Conservation (phyloP, 2,329 filamentous ascomycete genomes). For the Chaetomiaceae sp. region DNA sequence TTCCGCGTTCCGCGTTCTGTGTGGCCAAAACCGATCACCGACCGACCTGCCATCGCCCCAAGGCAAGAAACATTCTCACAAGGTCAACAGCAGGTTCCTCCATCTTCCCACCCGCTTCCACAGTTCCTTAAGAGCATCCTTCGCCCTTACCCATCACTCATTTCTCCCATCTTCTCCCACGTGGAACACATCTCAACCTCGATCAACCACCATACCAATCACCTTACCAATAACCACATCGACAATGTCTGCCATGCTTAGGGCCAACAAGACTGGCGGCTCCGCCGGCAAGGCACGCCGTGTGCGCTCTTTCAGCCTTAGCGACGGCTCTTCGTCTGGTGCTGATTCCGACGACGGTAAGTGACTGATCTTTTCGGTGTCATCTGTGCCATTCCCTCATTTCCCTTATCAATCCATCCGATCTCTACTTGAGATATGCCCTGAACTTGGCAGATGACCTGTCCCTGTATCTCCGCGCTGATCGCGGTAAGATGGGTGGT, state of each 20-base stretch:
- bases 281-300: constrained; percentile 1
- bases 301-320: constrained; percentile 11
- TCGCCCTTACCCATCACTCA: neutral
- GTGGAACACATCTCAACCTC: neutral
- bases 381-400: neutral
- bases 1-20: neutral
- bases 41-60: neutral
- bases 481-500: too few species aligned
- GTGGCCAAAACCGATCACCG: neutral
- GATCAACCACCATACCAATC: neutral
- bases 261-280: constrained; percentile 4
- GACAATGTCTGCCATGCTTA: constrained; percentile 14
- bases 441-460: neutral
- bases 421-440: too few species aligned
- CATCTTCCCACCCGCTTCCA: neutral
- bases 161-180: neutral
- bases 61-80: constrained; percentile 3
- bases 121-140: constrained; percentile 1
- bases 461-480: too few species aligned
- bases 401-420: neutral
- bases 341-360: constrained; percentile 8
- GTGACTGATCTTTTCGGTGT: neutral
- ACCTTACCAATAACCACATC: neutral
- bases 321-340: constrained; percentile 4
- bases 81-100: neutral